Base-by-base conservation (phyloP, 177 flowering plant genomes). In the Vitis hybrid region DNA sequence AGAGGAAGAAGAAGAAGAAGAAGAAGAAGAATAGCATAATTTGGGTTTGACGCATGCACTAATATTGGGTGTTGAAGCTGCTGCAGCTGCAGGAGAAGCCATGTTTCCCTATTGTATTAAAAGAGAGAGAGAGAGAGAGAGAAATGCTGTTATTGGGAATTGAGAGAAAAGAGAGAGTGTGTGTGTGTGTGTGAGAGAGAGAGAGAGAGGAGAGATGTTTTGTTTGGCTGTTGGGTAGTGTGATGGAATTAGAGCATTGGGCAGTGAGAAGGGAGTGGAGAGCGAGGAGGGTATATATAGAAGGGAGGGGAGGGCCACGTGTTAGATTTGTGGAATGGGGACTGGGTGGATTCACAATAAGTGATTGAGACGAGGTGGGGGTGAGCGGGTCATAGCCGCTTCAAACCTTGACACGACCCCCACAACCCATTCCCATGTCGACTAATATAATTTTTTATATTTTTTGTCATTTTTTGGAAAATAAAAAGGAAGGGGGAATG, bases 281-380 rank as follows among this genome's bases (percentile, higher is more conserved):
- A 59, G 51, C 3, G 24, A n/a, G 4, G 57, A 12, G 67, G 52
- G 70, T 73, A 61, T 73, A 61, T 67, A 67, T 67, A 56, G 62
- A 11, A 62, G 46, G 30, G 14, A 11, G 21, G 16, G 10, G 56
- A 21, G 52, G 68, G 62, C 76, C 76, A 73, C 76, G 76, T 73
- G 76, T 73, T 57, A 15, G 27, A 24, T 58, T 40, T 11, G 24
- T 14, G 46, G n/a, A 54, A 52, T 19, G 3, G 51, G 40, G 61
- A 12, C 55, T 5, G 11, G 49, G 49, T 16, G 60, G 21, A 51
- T 60, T 48, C 55, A 1, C 48, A 50, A 49, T 19, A 59, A 60
- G 64, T 48, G 64, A 68, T 58, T 21, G 8, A 60, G 60, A 69
- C 65, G 65, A 70, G 73, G 73, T 62, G 73, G 58, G 60, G 67